These are phyloP conservation scores for Macrotyloma uniflorum DNA, from an alignment of 306 rosid species.

Conservation along the genomic window DNA sequence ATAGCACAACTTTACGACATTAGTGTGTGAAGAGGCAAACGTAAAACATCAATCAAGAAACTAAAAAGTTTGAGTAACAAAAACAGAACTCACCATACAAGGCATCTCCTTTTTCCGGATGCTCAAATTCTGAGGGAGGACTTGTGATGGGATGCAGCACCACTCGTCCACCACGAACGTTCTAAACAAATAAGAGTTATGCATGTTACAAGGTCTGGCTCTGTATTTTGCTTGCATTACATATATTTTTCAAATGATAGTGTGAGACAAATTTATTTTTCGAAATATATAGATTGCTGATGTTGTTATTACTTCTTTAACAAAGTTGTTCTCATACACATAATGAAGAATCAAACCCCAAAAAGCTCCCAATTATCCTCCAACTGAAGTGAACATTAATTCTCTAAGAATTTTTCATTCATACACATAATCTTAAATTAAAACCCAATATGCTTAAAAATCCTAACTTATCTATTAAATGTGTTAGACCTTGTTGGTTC, in stretches of 20 bases:
- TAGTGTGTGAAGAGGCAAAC: background rate
- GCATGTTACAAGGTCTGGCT: background rate
- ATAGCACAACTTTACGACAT: background rate
- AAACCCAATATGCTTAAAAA: background rate
- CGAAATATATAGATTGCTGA: background rate
- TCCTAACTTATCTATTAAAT: too few species aligned
- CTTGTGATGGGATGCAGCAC: slow-evolving; percentile 45
- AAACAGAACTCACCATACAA: slow-evolving; percentile 53
- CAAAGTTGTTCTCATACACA: background rate
- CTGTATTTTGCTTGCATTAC: too few species aligned
- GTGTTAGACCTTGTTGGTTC: too few species aligned
- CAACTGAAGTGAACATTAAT: too few species aligned
- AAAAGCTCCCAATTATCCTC: background rate
- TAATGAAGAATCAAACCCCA: background rate
- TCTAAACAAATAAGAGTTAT: slow-evolving; percentile 41
- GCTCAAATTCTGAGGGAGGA: slow-evolving; percentile 62
- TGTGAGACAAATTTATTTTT: too few species aligned
- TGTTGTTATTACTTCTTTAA: background rate
- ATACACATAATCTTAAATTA: too few species aligned
- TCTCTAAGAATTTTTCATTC: too few species aligned
- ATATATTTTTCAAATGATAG: background rate
- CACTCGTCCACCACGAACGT: slow-evolving; percentile 62
- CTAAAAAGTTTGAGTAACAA: background rate
- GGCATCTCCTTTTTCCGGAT: slow-evolving; percentile 68
- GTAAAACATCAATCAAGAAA: background rate